phyloP scores from a whole-genome alignment of 83 land plant species.

The Isoetes engelmannii region DNA sequence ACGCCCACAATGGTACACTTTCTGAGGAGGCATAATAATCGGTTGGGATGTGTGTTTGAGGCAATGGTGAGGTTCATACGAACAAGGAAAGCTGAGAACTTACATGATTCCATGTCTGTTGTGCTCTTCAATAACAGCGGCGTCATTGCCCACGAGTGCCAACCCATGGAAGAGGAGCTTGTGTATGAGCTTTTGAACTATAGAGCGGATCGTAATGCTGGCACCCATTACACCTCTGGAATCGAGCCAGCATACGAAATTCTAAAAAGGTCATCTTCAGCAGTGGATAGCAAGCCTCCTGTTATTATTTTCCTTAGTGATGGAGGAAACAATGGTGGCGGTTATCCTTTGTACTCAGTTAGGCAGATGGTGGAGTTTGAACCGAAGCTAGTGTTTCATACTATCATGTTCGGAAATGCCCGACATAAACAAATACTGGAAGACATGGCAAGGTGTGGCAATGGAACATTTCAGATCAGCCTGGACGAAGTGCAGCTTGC shows the following conservation, averaged over 20 bases:
- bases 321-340: conserved; percentile 23
- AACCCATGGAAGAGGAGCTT: conserved; percentile 9
- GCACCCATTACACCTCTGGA: conserved; percentile 22
- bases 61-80: conserved; percentile 24
- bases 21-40: conserved; percentile 4
- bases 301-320: conserved; percentile 29
- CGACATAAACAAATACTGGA: conserved; percentile 2
- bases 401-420: conserved; percentile 26
- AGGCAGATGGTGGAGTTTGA: conserved; percentile 6
- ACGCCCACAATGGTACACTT: conserved; percentile 21
- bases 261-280: background rate
- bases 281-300: conserved; percentile 14
- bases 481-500: conserved; percentile 23
- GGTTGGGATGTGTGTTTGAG: conserved; percentile 39
- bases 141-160: background rate
- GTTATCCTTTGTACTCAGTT: conserved; percentile 10
- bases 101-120: conserved; percentile 22
- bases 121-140: conserved; percentile 25
- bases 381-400: conserved; percentile 18
- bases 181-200: conserved; percentile 16
- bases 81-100: background rate
- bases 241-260: background rate
- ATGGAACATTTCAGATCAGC: conserved; percentile 25
- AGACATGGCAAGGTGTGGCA: conserved; percentile 28
- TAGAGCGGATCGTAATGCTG: background rate